Evolutionary conservation across 1,139 yeast species (phyloP), one percentile per base, ranked within the genome.

Genomic region (Yamadazyma conglobata): DNA sequence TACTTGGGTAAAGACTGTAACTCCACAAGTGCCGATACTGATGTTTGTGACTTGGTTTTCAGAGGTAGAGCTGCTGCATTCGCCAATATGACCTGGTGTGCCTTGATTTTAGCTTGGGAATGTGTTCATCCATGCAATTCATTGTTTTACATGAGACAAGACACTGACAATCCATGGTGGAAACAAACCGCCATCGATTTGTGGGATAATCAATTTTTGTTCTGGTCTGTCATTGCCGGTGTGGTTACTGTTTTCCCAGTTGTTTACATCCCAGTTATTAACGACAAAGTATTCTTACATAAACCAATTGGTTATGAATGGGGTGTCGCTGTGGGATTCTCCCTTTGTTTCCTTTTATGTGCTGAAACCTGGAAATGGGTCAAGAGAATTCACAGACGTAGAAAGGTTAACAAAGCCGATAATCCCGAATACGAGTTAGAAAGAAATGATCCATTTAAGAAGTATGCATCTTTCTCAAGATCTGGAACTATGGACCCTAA

Each of bases 21-120:
- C 33, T 32, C 38, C 11, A 33, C 19, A 7, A 36, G 37, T 22
- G 45, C 52, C 5, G 37, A 43, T 27, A 19, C 34, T 6, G 38
- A 40, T 5, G 43, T 35, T 1, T 88, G 96, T 60, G 51, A 60
- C 28, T 61, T 70, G 42, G 95, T 88, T 5, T 86, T 80, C 62
- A 67, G 76, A 47, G 89, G 91, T 3, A 77, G 96, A 52, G 77
- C 95, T 2, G 76, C 85, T 4, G 73, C 93, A 0, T 88, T 88
- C 61, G 86, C 84, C 3, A 77, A 80, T 5, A 80, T 88, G 81
- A 87, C 96, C 1, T 88, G 96, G 95, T 77, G 93, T 61, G 83
- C 94, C 4, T 71, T 88, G 39, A 58, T 88, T 17, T 65, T 86
- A 35, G 95, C 95, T 2, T 87, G 95, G 95, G 95, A 87, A 58